Base-by-base conservation (phyloP, 331 rosid genomes). In the Rosa hybrid region DNA sequence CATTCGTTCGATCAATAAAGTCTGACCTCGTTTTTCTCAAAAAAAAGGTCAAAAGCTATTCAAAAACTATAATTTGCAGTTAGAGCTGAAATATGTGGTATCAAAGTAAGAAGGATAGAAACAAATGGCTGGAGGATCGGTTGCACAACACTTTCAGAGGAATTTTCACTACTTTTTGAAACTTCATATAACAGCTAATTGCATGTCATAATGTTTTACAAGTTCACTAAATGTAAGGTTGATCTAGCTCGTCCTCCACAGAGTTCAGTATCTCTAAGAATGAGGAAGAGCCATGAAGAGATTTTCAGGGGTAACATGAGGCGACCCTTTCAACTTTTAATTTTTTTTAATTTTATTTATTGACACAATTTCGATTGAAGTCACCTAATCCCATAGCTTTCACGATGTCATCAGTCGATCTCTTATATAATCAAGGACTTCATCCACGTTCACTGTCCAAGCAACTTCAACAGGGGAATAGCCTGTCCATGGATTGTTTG, bases 401-500 rank as follows among this genome's bases (percentile, higher is more conserved):
- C 96, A 93, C 18, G 92, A 89, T 81, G 87, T 86, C 94, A 86
- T 86, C 86, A 93, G 20, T 68, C 78, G 60, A 67, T 84, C 88
- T 85, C 72, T 91, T 57, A 93, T 44, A 46, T 87, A 91, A 20
- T 81, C 53, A 27, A 89, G 79, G 65, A 91, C 89, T 78, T 74
- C 98, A 63, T 91, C 90, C 11, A 91, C 90, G 68, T 96, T 76
- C 83, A 90, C 98, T 41, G 97, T 93, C 97, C 98, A 96, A 45
- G 97, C 96, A 75, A 96, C 96, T 34, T 95, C 91, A 76, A 91
- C 84, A 3, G 98, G 97, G 44, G 98, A 90, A 81, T 83, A 85
- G 73, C 86, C 97, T 2, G 96, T 78, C 99, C 99, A 96, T 51
- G 97, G 98, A 73, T 96, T 96, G 96, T 80, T 87, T 8, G 91